Base-by-base conservation (phyloP, 805 yeast species). In the Metschnikowia continentalis region DNA sequence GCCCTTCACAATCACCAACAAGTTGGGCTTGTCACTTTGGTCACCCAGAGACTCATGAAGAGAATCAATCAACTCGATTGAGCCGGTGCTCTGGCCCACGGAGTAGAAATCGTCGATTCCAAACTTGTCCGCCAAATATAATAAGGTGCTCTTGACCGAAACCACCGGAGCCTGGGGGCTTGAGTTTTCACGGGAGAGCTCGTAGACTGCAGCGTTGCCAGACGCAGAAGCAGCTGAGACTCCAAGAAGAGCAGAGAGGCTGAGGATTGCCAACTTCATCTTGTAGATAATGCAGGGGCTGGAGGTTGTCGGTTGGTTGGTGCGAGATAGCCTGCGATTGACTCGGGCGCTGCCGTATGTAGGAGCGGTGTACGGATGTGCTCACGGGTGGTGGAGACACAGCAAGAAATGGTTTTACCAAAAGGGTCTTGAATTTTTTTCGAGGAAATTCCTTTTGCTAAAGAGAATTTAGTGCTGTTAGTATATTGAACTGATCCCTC, bases 81-180 rank as follows among this genome's bases (percentile, higher is more conserved):
- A 65, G 20, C 61, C 54, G n/a, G 62, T 57, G 20, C 69, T 70
- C 40, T 45, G 45, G 38, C 59, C 59, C 38, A 77, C 51, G 32
- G 63, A 58, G 54, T 69, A 72, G 52, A 63, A 62, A 20, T 67
- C 69, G 20, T 76, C 68, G 22, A 74, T 67, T 20, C 69, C 78
- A 47, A 76, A 68, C 50, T 68, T 71, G 55, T 77, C 80, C 36
- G 80, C 76, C 54, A 79, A 69, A 57, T 74, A 76, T 49, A 71
- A 60, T 32, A 70, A 61, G 2, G 79, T 74, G 46, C 72, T 73
- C 23, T 61, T 50, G 35, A 52, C 19, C 30, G 60, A 54, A n/a
- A 45, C 52, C 32, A 45, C 41, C 26, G 53, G 54, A 7, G 37
- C 47, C 44, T 37, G 45, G 35, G 41, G 23, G n/a, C 14, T 23